Conservation (phyloP, 202 grass and related monocot genomes). For the Panicum virgatum region DNA sequence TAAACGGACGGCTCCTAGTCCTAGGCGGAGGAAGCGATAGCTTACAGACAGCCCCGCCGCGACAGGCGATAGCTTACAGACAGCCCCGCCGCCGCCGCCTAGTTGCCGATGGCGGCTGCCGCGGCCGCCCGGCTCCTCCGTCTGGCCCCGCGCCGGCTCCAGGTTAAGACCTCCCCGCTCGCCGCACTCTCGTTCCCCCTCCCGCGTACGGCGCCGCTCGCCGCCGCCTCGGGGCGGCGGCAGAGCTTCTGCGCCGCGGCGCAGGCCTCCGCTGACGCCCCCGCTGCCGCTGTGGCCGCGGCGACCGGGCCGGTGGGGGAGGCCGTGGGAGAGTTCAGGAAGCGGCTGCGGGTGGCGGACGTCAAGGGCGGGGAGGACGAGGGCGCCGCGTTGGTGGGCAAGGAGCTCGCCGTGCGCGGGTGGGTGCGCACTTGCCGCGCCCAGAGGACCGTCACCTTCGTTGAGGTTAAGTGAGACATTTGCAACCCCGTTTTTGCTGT, state of each 20-base stretch:
- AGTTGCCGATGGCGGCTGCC: slow-evolving; percentile 26
- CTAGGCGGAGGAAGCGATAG: slow-evolving; percentile 18
- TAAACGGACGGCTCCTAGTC: slow-evolving; percentile 40
- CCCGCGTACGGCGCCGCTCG: neutral
- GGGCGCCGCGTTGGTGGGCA: slow-evolving; percentile 65
- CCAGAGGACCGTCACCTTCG: slow-evolving; percentile 93
- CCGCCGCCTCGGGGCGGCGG: slow-evolving; percentile 34
- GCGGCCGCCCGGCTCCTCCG: slow-evolving; percentile 46
- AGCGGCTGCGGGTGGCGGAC: slow-evolving; percentile 60
- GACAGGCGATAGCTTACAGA: slow-evolving; percentile 16
- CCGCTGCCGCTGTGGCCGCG: neutral
- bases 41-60: slow-evolving; percentile 42
- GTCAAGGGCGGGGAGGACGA: slow-evolving; percentile 76
- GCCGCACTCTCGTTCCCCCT: neutral
- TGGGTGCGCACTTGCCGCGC: slow-evolving; percentile 94
- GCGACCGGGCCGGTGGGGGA: slow-evolving; percentile 27
- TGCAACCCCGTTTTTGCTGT: neutral
- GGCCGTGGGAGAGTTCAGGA: slow-evolving; percentile 68
- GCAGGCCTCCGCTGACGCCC: slow-evolving; percentile 42
- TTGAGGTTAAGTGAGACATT: slow-evolving; percentile 58
- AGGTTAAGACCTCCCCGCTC: neutral
- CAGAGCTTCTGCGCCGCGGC: slow-evolving; percentile 59
- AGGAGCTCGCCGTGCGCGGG: slow-evolving; percentile 68
- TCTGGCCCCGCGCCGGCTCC: slow-evolving; percentile 36
- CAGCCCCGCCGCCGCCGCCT: neutral